Evolutionary conservation across 139 green algal species (phyloP).

Genomic region (Raphidocelis subcapitata): DNA sequence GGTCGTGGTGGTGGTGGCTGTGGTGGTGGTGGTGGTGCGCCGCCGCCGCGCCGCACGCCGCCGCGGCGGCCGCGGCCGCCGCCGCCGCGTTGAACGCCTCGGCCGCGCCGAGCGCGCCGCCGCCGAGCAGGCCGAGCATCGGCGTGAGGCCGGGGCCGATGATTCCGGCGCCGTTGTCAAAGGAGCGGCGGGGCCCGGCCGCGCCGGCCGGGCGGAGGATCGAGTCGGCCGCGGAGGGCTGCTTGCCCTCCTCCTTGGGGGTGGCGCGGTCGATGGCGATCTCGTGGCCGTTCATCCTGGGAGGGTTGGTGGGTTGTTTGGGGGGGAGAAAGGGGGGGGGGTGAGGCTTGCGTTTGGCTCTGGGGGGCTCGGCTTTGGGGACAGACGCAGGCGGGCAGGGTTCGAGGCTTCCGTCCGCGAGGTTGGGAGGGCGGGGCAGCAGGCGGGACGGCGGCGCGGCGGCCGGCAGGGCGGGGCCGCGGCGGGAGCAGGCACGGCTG

Average conservation of each 20-base stretch:
- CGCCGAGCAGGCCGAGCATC: slow-evolving; percentile 11
- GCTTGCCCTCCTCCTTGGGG: slow-evolving; percentile 63
- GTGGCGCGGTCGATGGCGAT: slow-evolving; percentile 86
- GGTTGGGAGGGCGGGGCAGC: not conserved
- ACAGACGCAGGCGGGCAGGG: too few relatives aligned
- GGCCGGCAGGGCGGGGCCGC: not conserved
- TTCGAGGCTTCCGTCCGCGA: not conserved
- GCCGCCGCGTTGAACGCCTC: slow-evolving; percentile 14
- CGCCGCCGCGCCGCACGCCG: slow-evolving; percentile 1
- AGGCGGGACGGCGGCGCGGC: not conserved
- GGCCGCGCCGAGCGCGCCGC: slow-evolving; percentile 10
- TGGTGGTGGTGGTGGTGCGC: not conserved
- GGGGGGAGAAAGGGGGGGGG: too few relatives aligned
- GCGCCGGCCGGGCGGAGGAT: slow-evolving; percentile 18
- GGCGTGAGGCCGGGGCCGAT: slow-evolving; percentile 52
- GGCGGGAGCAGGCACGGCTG: slow-evolving; percentile 15
- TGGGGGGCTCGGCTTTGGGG: too few relatives aligned
- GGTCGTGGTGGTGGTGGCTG: not conserved
- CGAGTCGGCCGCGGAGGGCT: slow-evolving; percentile 18
- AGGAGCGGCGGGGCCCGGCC: slow-evolving; percentile 40
- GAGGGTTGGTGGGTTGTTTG: not conserved
- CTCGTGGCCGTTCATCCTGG: slow-evolving; percentile 75
- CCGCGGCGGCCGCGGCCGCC: slow-evolving; percentile 1
- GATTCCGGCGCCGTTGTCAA: slow-evolving; percentile 63
- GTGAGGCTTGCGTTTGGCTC: too few relatives aligned